phyloP scores from a whole-genome alignment of 1,139 yeast genomes.

The Pichia sp. region DNA sequence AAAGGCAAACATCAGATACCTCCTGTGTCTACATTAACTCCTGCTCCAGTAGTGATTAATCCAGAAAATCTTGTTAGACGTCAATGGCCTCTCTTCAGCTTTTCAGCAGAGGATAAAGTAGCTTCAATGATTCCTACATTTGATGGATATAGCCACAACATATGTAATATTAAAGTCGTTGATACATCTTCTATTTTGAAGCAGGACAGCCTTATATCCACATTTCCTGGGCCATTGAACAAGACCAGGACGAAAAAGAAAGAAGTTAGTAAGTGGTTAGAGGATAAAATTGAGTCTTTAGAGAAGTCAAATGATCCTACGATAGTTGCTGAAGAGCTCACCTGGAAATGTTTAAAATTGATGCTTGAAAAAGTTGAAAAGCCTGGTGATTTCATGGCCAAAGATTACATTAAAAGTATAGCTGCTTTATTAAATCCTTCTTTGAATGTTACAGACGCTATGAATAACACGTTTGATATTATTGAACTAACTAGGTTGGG shows the following conservation, averaged over 20 bases:
- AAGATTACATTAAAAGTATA: conserved; percentile 20
- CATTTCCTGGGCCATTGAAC: conserved; percentile 62
- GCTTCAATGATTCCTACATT: conserved; percentile 43
- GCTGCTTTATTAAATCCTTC: conserved; percentile 27
- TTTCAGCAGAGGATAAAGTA: conserved; percentile 50
- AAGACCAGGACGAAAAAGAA: conserved; percentile 55
- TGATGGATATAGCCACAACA: conserved; percentile 28
- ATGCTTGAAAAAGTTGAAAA: conserved; percentile 24
- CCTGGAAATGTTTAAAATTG: conserved; percentile 27
- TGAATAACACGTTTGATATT: conserved; percentile 18
- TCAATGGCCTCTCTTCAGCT: conserved; percentile 76
- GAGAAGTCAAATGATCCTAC: conserved; percentile 13
- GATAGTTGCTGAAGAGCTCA: conserved; percentile 19
- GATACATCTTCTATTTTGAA: conserved; percentile 33
- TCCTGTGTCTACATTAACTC: conserved; percentile 15
- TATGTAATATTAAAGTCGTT: conserved; percentile 29
- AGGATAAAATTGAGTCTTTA: conserved; percentile 31
- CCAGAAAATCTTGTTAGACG: conserved; percentile 35
- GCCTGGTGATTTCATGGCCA: conserved; percentile 24
- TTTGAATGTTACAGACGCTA: conserved; percentile 12
- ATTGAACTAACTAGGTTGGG: conserved; percentile 16
- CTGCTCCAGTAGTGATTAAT: conserved; percentile 34
- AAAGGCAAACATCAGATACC: conserved; percentile 7
- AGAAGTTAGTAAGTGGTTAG: conserved; percentile 62
- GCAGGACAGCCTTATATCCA: conserved; percentile 21